A percentile compares a stretch with the other conserved stretches of the same genome.
Conservation (phyloP, 1,284 basidiomycete species). For the Paramarasmius palmivorus region DNA sequence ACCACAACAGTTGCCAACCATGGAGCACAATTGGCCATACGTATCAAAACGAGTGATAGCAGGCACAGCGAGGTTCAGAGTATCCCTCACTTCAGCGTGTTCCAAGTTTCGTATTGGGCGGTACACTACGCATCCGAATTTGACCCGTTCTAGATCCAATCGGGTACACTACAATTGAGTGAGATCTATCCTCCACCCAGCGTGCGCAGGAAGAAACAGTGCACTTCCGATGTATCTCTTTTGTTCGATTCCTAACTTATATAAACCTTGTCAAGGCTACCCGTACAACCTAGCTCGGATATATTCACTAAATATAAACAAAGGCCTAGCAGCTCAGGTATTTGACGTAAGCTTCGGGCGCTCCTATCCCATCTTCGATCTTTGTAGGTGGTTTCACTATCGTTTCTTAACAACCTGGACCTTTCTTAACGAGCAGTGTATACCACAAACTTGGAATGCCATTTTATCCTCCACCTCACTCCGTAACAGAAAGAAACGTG, state of each 20-base stretch:
- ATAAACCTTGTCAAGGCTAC: not conserved
- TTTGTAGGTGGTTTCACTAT: constrained; percentile 23
- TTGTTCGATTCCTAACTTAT: not conserved
- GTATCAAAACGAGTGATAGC: too few species aligned
- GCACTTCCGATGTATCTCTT: not conserved
- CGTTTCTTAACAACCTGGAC: not conserved
- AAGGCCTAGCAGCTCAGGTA: too few species aligned
- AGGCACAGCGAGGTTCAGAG: too few species aligned
- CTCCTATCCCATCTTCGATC: constrained; percentile 22
- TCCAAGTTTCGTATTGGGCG: not conserved
- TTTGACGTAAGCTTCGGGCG: constrained; percentile 7
- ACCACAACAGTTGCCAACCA: too few species aligned
- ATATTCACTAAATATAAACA: not conserved
- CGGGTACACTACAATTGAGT: not conserved
- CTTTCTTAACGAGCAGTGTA: constrained; percentile 25
- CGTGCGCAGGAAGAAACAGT: not conserved
- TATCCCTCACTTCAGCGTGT: constrained; percentile 9
- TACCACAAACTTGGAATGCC: constrained; percentile 16
- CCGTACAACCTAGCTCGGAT: not conserved
- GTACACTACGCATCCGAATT: not conserved
- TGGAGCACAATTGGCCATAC: not conserved
- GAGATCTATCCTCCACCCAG: not conserved
- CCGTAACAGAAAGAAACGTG: not conserved
- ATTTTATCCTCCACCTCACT: constrained; percentile 3
- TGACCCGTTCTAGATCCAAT: not conserved